Conservation (phyloP, 1,139 yeast species). For the Yarrowia galli region DNA sequence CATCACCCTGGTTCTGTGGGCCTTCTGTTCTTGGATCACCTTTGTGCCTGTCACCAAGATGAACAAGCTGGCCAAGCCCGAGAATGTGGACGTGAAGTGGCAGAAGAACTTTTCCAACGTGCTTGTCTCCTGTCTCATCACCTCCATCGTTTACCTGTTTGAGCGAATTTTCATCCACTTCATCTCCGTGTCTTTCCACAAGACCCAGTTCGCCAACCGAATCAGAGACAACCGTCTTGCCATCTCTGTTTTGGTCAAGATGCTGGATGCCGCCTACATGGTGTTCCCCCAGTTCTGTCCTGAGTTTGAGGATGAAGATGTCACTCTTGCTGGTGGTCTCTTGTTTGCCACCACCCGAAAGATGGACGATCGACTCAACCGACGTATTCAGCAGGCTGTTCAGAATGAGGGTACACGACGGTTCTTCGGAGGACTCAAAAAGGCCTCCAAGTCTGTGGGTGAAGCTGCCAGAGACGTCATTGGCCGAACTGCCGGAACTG, state of each 20-base stretch:
- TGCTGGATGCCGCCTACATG: constrained; percentile 51
- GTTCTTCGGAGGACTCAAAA: constrained; percentile 37
- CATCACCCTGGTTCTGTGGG: constrained; percentile 50
- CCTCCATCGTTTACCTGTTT: constrained; percentile 51
- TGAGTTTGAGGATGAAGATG: constrained; percentile 53
- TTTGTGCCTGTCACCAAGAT: constrained; percentile 52
- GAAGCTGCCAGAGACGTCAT: constrained; percentile 37
- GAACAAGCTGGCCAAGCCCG: constrained; percentile 47
- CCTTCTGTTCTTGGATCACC: constrained; percentile 51
- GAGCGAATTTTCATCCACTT: constrained; percentile 53
- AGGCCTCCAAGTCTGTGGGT: constrained; percentile 23
- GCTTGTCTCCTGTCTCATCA: constrained; percentile 52
- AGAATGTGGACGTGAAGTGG: constrained; percentile 49
- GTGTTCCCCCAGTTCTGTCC: constrained; percentile 52
- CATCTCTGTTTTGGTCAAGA: constrained; percentile 48
- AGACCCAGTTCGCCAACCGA: constrained; percentile 53
- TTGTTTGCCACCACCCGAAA: constrained; percentile 41
- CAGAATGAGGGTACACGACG: constrained; percentile 36
- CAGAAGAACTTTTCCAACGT: constrained; percentile 51
- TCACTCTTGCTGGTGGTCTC: constrained; percentile 47
- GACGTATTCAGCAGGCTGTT: constrained; percentile 38
- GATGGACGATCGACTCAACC: constrained; percentile 24
- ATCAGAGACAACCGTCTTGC: constrained; percentile 53
- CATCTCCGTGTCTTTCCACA: constrained; percentile 55
- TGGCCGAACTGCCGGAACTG: constrained; percentile 32